phyloP scores from a whole-genome alignment of 1,139 yeast genomes.

The Diutina scorzettiae region DNA sequence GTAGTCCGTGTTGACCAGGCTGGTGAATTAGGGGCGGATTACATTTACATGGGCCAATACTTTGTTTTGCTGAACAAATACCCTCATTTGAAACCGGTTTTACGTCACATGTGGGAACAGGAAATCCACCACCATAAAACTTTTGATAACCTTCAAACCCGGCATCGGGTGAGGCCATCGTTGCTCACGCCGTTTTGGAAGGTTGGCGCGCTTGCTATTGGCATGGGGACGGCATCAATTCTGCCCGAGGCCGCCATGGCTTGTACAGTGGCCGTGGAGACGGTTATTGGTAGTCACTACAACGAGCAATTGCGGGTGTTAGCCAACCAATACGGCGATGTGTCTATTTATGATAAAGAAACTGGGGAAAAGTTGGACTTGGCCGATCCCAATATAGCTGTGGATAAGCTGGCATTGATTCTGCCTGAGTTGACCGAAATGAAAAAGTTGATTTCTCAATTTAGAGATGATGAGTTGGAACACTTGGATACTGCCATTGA shows the following conservation, averaged over 20 bases:
- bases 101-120: constrained; percentile 97
- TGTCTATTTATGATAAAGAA: constrained; percentile 32
- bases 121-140: constrained; percentile 84
- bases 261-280: constrained; percentile 97
- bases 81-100: constrained; percentile 60
- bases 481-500: constrained; percentile 90
- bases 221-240: constrained; percentile 74
- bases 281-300: constrained; percentile 94
- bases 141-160: constrained; percentile 64
- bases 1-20: constrained; percentile 92
- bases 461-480: constrained; percentile 91
- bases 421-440: constrained; percentile 49
- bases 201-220: constrained; percentile 77
- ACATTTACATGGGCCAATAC: constrained; percentile 86
- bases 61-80: constrained; percentile 56
- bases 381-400: constrained; percentile 17
- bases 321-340: constrained; percentile 41
- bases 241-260: constrained; percentile 99
- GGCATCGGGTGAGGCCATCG: constrained; percentile 82
- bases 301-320: constrained; percentile 78
- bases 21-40: constrained; percentile 96
- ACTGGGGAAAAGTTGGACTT: constrained; percentile 21
- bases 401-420: constrained; percentile 11
- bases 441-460: constrained; percentile 54
- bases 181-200: constrained; percentile 89